Percentiles rank a stretch among this genome's conserved stretches.
Evolutionary conservation across 2,329 filamentous ascomycete genomes (phyloP).

Genomic region (Exophiala calicioides): DNA sequence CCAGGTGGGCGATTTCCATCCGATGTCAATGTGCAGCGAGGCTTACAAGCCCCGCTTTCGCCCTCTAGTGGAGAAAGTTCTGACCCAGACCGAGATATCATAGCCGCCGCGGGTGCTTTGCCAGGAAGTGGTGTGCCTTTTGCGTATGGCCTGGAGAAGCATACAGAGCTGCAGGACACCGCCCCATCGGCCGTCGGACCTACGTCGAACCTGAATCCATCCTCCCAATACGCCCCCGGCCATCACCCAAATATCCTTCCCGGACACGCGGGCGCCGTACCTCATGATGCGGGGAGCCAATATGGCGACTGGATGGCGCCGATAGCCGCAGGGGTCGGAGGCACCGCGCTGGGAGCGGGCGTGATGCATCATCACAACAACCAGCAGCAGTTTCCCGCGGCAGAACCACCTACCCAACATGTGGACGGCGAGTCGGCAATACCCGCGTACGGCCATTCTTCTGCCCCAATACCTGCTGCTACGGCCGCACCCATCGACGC

Average conservation of each 20-base stretch:
- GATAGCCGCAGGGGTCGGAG: constrained; percentile 39
- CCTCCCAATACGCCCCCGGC: constrained; percentile 19
- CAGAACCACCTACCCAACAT: constrained; percentile 12
- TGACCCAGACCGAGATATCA: constrained; percentile 56
- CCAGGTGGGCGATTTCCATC: constrained; percentile 97
- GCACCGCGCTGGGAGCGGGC: constrained; percentile 28
- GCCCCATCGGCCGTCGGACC: neutral
- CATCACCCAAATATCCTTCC: constrained; percentile 25
- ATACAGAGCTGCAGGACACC: constrained; percentile 25
- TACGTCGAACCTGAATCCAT: constrained; percentile 3
- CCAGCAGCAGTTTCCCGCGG: constrained; percentile 15
- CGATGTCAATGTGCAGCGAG: constrained; percentile 83
- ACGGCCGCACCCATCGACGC: constrained; percentile 26
- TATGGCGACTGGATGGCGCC: constrained; percentile 59
- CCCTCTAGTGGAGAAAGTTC: constrained; percentile 81
- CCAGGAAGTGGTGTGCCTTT: constrained; percentile 49
- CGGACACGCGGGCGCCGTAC: constrained; percentile 16
- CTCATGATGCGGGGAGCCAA: constrained; percentile 37
- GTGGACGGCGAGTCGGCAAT: constrained; percentile 18
- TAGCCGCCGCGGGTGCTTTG: constrained; percentile 59
- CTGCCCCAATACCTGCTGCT: constrained; percentile 22
- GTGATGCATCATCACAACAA: constrained; percentile 25
- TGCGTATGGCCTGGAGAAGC: constrained; percentile 15
- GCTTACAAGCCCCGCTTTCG: constrained; percentile 76
- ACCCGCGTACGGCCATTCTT: constrained; percentile 24